Evolutionary conservation across 345 rosid genomes (phyloP).

Genomic region (Gossypium australe): DNA sequence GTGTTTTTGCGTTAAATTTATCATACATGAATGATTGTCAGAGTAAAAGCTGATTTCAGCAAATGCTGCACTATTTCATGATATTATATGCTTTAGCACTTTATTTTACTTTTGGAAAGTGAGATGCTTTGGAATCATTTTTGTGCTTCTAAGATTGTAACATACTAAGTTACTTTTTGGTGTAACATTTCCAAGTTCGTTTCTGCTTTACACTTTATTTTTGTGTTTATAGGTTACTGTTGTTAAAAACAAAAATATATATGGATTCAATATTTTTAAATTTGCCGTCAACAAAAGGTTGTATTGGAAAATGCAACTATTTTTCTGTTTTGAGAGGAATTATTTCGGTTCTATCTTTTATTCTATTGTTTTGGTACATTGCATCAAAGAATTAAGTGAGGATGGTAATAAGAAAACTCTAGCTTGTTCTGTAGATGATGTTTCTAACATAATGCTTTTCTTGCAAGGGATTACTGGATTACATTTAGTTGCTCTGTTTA

Average conservation of each 20-base stretch:
- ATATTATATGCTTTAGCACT: neutral
- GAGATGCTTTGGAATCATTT: slow-evolving; percentile 7
- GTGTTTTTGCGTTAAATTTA: neutral
- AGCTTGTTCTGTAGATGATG: neutral
- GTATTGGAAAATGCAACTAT: too few species aligned
- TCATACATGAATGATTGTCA: neutral
- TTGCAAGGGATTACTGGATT: neutral
- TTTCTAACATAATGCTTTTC: neutral
- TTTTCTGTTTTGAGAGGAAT: neutral
- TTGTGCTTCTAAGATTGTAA: neutral
- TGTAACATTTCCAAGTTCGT: too few species aligned
- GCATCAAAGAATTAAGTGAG: neutral
- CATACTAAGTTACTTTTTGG: neutral
- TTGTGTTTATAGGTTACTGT: neutral
- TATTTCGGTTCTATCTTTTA: neutral
- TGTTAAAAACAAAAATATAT: neutral
- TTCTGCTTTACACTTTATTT: too few species aligned
- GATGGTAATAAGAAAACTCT: neutral
- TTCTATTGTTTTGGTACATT: neutral
- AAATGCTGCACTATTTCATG: neutral
- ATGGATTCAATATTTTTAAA: neutral
- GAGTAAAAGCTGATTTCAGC: neutral
- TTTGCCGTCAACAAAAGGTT: neutral
- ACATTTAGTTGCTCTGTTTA: neutral
- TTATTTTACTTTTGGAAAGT: neutral